Evolutionary conservation across 2,329 filamentous ascomycete genomes (phyloP).

Genomic region (Stemphylium beticola): DNA sequence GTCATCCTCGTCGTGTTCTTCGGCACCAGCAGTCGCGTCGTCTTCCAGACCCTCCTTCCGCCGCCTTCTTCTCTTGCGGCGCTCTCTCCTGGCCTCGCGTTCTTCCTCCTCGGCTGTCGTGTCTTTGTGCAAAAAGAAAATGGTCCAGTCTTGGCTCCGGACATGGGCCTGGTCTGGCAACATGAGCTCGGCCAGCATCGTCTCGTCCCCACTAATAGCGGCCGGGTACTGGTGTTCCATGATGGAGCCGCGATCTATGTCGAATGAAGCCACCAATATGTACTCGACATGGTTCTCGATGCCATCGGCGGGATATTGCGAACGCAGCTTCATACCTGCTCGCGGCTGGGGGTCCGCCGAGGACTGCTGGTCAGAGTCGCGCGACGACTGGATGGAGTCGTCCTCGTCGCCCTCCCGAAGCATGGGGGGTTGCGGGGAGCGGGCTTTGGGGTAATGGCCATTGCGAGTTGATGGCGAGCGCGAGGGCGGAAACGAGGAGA

Average conservation of each 20-base stretch:
- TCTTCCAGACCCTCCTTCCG: slow-evolving; percentile 51
- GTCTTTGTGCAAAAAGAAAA: slow-evolving; percentile 98
- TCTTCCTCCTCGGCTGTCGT: slow-evolving; percentile 80
- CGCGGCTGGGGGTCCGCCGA: neutral
- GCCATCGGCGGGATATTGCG: slow-evolving; percentile 57
- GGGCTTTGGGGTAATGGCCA: slow-evolving; percentile 39
- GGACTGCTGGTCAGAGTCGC: slow-evolving; percentile 33
- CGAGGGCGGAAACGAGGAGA: slow-evolving; percentile 52
- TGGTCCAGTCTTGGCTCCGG: slow-evolving; percentile 96
- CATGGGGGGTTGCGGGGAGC: slow-evolving; percentile 47
- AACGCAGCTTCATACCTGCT: slow-evolving; percentile 44
- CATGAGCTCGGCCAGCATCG: slow-evolving; percentile 98
- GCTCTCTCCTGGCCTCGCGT: slow-evolving; percentile 63
- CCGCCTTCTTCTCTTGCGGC: slow-evolving; percentile 59
- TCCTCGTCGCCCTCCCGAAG: slow-evolving; percentile 42
- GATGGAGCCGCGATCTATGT: slow-evolving; percentile 92
- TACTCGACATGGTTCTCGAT: slow-evolving; percentile 95
- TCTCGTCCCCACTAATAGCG: slow-evolving; percentile 93
- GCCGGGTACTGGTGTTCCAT: slow-evolving; percentile 99
- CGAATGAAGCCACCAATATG: slow-evolving; percentile 95
- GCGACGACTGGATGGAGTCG: slow-evolving; percentile 37
- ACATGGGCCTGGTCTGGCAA: slow-evolving; percentile 95
- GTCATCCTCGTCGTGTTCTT: slow-evolving; percentile 46
- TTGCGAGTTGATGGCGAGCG: slow-evolving; percentile 49
- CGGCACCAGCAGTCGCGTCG: slow-evolving; percentile 36